These are phyloP conservation scores for Phialocephala sp. DNA, from an alignment of 2,329 filamentous ascomycete genomes.

Conservation along the genomic window DNA sequence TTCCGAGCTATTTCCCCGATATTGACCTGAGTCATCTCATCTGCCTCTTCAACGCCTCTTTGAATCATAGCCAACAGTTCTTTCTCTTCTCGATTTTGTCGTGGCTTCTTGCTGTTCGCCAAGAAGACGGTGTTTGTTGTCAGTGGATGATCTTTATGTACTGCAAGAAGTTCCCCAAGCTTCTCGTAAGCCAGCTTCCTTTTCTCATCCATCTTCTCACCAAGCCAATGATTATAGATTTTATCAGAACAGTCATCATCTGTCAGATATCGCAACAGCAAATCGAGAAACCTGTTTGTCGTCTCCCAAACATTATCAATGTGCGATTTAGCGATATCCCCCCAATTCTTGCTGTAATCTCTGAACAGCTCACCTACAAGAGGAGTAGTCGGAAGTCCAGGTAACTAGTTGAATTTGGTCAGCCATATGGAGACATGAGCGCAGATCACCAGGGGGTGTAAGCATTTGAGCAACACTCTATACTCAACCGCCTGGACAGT, in stretches of 20 bases:
- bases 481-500: too few relatives aligned
- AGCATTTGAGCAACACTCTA: too few relatives aligned
- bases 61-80: constrained; percentile 4
- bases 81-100: constrained; percentile 14
- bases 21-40: background rate
- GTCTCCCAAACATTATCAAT: constrained; percentile 27
- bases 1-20: background rate
- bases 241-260: constrained; percentile 35
- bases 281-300: constrained; percentile 43
- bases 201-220: constrained; percentile 44
- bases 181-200: constrained; percentile 50
- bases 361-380: constrained; percentile 31
- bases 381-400: constrained; percentile 29
- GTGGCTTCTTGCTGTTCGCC: constrained; percentile 31
- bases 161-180: constrained; percentile 51
- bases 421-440: background rate
- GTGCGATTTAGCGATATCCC: constrained; percentile 16
- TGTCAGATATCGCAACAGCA: constrained; percentile 45
- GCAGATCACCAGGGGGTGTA: background rate
- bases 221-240: constrained; percentile 46
- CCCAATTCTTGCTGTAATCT: constrained; percentile 24
- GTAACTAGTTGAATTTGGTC: constrained; percentile 14
- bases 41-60: constrained; percentile 10
- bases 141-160: constrained; percentile 52
- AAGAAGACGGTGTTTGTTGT: constrained; percentile 58